A percentile compares a stretch with the other conserved stretches of the same genome.
Conservation (phyloP, 805 yeast genomes). For the Teunomyces stri region DNA sequence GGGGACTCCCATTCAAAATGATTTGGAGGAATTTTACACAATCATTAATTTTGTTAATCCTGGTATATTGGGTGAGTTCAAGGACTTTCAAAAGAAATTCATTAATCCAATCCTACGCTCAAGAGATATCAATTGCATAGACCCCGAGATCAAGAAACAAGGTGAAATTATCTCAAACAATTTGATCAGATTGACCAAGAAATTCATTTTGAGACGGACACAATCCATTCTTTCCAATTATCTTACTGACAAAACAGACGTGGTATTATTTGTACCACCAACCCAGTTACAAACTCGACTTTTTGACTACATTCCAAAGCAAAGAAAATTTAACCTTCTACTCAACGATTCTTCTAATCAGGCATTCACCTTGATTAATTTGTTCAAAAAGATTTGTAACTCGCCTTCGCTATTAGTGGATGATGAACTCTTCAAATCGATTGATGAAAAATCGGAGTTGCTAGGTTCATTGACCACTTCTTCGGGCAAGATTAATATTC, state of each 20-base stretch:
- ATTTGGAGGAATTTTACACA: slow-evolving; percentile 76
- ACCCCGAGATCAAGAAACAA: slow-evolving; percentile 42
- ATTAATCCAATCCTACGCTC: slow-evolving; percentile 71
- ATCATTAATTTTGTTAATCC: slow-evolving; percentile 85
- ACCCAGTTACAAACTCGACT: slow-evolving; percentile 56
- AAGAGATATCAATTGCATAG: slow-evolving; percentile 58
- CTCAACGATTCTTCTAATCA: slow-evolving; percentile 33
- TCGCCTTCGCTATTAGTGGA: slow-evolving; percentile 63
- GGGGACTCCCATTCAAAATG: slow-evolving; percentile 95
- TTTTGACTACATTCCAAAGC: slow-evolving; percentile 48
- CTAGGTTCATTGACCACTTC: slow-evolving; percentile 11
- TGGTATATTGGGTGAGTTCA: slow-evolving; percentile 65
- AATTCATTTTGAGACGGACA: slow-evolving; percentile 73
- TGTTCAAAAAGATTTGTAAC: slow-evolving; percentile 79
- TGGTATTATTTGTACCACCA: slow-evolving; percentile 76
- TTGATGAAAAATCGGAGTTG: slow-evolving; percentile 11
- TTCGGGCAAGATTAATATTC: slow-evolving; percentile 62
- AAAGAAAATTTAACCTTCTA: slow-evolving; percentile 31
- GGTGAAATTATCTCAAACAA: slow-evolving; percentile 68
- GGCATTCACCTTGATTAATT: slow-evolving; percentile 65
- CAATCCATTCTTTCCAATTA: slow-evolving; percentile 53
- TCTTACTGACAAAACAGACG: slow-evolving; percentile 73
- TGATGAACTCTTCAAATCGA: slow-evolving; percentile 42
- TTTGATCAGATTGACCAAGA: slow-evolving; percentile 59
- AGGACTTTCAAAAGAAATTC: slow-evolving; percentile 56